A percentile compares a stretch with the other conserved stretches of the same genome.
phyloP scores from a whole-genome alignment of 2,329 filamentous ascomycete genomes.

The Neocatenulostroma microsporum region DNA sequence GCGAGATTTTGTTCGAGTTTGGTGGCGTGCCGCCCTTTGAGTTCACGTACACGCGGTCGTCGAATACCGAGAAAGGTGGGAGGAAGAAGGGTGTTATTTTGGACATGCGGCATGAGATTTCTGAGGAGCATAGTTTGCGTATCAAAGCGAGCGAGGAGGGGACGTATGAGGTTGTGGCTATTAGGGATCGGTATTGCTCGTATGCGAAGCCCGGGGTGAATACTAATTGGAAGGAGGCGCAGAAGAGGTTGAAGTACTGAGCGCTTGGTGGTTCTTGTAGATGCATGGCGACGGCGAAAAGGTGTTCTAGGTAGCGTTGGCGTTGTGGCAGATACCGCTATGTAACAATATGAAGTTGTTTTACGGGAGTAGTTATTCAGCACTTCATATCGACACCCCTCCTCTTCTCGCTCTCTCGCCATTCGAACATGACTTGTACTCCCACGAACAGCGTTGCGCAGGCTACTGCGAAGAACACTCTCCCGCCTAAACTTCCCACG shows the following conservation, averaged over 20 bases:
- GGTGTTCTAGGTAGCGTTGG: no score
- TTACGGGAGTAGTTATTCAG: no score
- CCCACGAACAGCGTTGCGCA: slow-evolving; percentile 73
- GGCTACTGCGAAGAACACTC: slow-evolving; percentile 63
- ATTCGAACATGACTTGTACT: slow-evolving; percentile 93
- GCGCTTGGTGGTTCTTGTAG: no score
- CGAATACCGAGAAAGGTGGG: slow-evolving; percentile 65
- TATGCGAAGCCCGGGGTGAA: slow-evolving; percentile 56
- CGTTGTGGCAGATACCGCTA: no score
- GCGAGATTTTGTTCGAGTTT: slow-evolving; percentile 91
- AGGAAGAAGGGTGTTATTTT: slow-evolving; percentile 67
- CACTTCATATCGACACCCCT: slow-evolving; percentile 79
- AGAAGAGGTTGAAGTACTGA: slow-evolving; percentile 15
- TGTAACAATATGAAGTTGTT: no score
- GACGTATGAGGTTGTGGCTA: slow-evolving; percentile 92
- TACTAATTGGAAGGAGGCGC: slow-evolving; percentile 13
- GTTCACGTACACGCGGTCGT: slow-evolving; percentile 90
- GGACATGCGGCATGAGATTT: slow-evolving; percentile 83
- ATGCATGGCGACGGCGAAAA: no score
- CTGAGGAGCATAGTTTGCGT: slow-evolving; percentile 70
- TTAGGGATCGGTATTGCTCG: slow-evolving; percentile 87
- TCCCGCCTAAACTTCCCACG: slow-evolving; percentile 64
- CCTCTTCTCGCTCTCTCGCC: slow-evolving; percentile 74
- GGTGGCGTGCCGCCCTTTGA: slow-evolving; percentile 94
- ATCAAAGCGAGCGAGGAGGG: slow-evolving; percentile 86